Percentiles rank a stretch among this genome's conserved stretches.
Evolutionary conservation across 331 rosid species (phyloP).

Genomic region (Stylosanthes scabra): DNA sequence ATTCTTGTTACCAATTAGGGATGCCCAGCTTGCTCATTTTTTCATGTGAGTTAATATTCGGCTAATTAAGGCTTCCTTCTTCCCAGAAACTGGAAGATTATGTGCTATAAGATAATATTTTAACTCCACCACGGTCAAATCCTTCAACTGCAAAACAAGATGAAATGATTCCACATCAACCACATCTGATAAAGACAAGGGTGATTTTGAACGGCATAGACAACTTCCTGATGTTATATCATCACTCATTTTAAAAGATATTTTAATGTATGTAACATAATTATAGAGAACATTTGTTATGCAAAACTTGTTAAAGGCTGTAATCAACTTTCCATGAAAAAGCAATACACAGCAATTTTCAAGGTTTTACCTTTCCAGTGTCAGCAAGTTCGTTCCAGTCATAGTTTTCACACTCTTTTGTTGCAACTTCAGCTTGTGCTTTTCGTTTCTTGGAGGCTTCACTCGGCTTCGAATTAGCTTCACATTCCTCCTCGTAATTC

Average conservation of each 20-base stretch:
- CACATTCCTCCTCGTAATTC: conserved; percentile 64
- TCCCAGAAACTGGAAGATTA: conserved; percentile 87
- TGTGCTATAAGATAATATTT: conserved; percentile 76
- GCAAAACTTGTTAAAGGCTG: conserved; percentile 15
- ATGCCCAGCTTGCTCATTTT: conserved; percentile 50
- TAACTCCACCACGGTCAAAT: conserved; percentile 76
- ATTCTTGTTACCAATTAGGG: conserved; percentile 29
- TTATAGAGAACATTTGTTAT: background rate
- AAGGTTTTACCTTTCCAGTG: conserved; percentile 74
- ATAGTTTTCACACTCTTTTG: conserved; percentile 63
- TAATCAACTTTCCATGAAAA: conserved; percentile 11
- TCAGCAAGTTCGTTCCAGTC: conserved; percentile 91
- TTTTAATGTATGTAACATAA: too few relatives aligned
- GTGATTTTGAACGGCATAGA: background rate
- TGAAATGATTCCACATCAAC: conserved; percentile 24
- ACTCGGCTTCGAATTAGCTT: conserved; percentile 52
- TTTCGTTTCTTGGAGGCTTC: conserved; percentile 78
- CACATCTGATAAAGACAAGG: conserved; percentile 1
- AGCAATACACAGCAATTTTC: conserved; percentile 15
- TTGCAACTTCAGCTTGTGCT: conserved; percentile 66
- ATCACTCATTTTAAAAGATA: too few relatives aligned
- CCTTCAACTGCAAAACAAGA: conserved; percentile 84
- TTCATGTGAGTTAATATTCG: conserved; percentile 87
- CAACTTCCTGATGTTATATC: background rate
- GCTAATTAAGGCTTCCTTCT: conserved; percentile 81